Evolutionary conservation across 306 rosid species (phyloP), one percentile per base, ranked within the genome.

Genomic region (Quercus robur): DNA sequence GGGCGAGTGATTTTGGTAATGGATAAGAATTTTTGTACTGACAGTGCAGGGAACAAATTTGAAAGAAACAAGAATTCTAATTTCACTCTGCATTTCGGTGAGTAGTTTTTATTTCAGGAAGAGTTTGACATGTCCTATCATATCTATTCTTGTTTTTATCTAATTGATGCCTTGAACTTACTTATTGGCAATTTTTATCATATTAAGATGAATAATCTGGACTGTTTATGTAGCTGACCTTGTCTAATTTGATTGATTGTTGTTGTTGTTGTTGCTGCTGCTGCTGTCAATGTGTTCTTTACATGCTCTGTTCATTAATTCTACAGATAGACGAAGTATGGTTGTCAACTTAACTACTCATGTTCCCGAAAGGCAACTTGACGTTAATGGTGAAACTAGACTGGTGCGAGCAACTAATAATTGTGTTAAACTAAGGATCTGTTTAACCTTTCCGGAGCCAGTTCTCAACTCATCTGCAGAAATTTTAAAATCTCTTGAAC

Each of bases 321-420:
- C 79, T 71, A 59, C 92, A 94, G 98, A 94, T 81, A 89, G 97
- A 84, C 92, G 98, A 85, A 75, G 46, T 57, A 92, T 84, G 41
- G 82, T 79, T 68, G 94, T 84, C 49, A 79, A 86, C 86, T 62
- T 88, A 76, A 92, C 88, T 89, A 86, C 86, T 81, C 91, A 21
- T 52, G 75, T 92, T 84, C 90, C 91, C 0, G 98, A 92, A 79
- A 84, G 73, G 86, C 90, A 88, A 73, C 86, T 94, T 80, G 83
- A 90, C 73, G 78, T 94, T 35, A 67, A 85, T 77, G 81, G 89
- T 55, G 88, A 88, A 87, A 90, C 91, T 38, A 90, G 97, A 85
- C 80, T 94, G 76, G 88, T 91, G 15, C 92, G 82, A 76, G 97
- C 98, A 67, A 94, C 98, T 66, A 90, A 94, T 78, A 80, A 88